Conservation (phyloP, 495 filamentous ascomycete genomes). For the Pyrenula massariospora region DNA sequence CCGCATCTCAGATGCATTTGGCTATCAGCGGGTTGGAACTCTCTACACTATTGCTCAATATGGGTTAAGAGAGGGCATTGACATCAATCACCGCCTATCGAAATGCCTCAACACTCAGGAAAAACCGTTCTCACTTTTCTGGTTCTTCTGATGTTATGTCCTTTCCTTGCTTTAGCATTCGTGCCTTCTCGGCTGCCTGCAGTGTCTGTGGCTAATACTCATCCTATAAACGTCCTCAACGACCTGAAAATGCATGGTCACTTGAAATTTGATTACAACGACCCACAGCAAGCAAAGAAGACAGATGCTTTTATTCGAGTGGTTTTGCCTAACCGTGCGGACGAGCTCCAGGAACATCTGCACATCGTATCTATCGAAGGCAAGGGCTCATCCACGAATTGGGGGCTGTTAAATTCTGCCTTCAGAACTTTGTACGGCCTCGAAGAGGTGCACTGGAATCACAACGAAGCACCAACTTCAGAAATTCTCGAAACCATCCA, state of each 20-base stretch:
- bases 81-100: neutral
- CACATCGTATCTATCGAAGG: neutral
- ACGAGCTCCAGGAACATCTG: neutral
- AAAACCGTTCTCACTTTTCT: neutral
- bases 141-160: neutral
- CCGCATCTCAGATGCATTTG: neutral
- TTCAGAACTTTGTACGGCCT: neutral
- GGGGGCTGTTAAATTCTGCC: neutral
- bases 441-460: neutral
- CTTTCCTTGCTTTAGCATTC: neutral
- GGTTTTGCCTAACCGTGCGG: neutral
- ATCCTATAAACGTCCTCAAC: neutral
- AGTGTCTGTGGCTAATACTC: neutral
- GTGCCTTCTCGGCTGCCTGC: neutral
- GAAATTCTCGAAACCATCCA: neutral
- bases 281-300: neutral
- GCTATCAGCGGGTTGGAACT: neutral
- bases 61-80: neutral
- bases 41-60: neutral
- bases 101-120: neutral
- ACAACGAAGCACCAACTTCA: neutral
- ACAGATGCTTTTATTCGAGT: neutral
- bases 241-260: neutral
- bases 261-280: neutral
- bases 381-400: neutral